Conservation (phyloP, 108 stramenopile species). For the Cyclotella kingstonii region DNA sequence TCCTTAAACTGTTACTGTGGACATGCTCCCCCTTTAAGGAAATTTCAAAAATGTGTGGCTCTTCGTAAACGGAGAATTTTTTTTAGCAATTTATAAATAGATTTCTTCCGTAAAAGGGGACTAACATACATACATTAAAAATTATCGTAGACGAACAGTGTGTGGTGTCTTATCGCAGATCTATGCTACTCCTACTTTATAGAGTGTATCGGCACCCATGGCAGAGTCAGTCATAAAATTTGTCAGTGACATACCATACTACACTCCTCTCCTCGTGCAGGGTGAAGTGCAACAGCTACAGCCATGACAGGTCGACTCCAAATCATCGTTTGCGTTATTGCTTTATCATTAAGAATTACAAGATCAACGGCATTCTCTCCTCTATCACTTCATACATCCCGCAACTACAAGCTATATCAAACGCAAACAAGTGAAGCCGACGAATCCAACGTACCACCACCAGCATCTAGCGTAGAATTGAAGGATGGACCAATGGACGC, state of each 20-base stretch:
- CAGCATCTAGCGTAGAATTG: constrained; percentile 11
- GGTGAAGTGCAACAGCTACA: background rate
- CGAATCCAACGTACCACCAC: constrained; percentile 22
- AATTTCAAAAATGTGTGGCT: too few species aligned
- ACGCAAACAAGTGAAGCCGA: constrained; percentile 45
- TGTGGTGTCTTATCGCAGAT: too few species aligned
- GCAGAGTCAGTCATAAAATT: background rate
- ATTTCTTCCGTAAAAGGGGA: too few species aligned
- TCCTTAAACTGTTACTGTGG: too few species aligned
- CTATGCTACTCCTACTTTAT: too few species aligned
- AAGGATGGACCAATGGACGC: constrained; percentile 48
- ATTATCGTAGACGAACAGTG: too few species aligned
- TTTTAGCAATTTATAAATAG: too few species aligned
- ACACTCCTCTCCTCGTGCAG: background rate
- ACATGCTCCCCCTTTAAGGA: too few species aligned
- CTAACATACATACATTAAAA: too few species aligned
- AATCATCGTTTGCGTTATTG: constrained; percentile 7
- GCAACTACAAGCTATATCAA: background rate
- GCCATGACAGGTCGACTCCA: constrained; percentile 5
- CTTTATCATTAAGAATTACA: constrained; percentile 1
- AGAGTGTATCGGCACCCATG: too few species aligned
- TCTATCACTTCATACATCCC: background rate
- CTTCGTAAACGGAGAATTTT: too few species aligned
- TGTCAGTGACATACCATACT: background rate
- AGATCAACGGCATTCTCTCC: constrained; percentile 3